Evolutionary conservation across 2,329 filamentous ascomycete genomes (phyloP), one percentile per base, ranked within the genome.

Genomic region (Epichloe scottii): DNA sequence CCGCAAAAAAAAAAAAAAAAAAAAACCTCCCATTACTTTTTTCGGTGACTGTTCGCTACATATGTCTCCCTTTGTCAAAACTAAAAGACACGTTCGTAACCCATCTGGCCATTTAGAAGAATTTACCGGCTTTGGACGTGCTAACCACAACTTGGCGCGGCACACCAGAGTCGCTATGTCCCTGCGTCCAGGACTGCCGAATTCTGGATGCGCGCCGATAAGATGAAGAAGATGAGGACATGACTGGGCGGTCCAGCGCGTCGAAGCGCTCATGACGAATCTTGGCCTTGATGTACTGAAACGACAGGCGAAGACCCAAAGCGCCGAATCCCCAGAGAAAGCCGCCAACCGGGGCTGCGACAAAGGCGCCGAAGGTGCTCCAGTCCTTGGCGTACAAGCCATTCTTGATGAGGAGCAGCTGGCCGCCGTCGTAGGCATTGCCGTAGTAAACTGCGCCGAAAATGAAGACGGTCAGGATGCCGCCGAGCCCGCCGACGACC

Each of bases 291-390:
- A 74, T 52, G 59, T 73, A 88, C 57, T 82, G 78, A 48, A 77
- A 76, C 0, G 67, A 63, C 40, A 90, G 64, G 30, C 87, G 76
- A 41, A 82, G 59, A 14, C 60, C 73, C 37, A 86, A 74, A 5
- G 84, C 85, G 2, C 72, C 76, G 41, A 82, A 75, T 0, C 80
- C 85, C 77, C 84, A 90, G 35, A 90, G 67, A 17, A 91, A 60
- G 21, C 85, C 85, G 1, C 87, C 87, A 2, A 90, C 68, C 0
- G 87, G 87, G 0, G 87, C 87, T 10, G 84, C 85, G 4, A 91
- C 82, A 60, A 91, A 93, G 4, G 87, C 86, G 59, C 87, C 87
- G 65, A 93, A 93, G 2, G 78, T 85, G 55, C 81, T 84, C 88
- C 88, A 93, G 64, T 91, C 87, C 46, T 82, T 75, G 0, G 74